A percentile compares a stretch with the other conserved stretches of the same genome.
Conservation (phyloP, 257 asterid species). For the Solanum pinnatisectum region DNA sequence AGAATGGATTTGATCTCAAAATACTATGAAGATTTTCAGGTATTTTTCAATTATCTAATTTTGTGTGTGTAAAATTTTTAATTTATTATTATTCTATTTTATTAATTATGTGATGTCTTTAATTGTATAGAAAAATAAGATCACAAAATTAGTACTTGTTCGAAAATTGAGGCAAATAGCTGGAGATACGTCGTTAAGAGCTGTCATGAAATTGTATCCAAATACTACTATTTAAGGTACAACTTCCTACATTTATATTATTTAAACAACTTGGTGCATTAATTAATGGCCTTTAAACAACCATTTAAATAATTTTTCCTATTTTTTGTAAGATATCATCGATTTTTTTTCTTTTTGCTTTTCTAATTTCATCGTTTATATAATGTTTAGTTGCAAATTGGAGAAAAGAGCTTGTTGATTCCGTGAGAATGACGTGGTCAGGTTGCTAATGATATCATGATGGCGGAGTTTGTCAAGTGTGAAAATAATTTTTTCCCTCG, state of each 20-base stretch:
- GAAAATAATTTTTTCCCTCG: background rate
- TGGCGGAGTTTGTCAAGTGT: background rate
- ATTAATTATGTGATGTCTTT: background rate
- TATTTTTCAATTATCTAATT: background rate
- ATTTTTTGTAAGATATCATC: background rate
- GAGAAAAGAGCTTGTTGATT: background rate
- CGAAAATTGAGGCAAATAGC: slow-evolving; percentile 19
- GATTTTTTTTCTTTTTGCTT: background rate
- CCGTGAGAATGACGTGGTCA: background rate
- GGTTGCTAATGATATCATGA: background rate
- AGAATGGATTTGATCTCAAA: slow-evolving; percentile 14
- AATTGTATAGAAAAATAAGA: slow-evolving; percentile 17
- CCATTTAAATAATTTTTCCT: background rate
- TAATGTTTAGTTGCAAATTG: background rate
- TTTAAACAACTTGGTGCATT: background rate
- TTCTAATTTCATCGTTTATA: background rate
- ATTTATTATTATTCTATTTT: background rate
- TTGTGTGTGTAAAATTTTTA: background rate
- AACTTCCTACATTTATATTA: background rate
- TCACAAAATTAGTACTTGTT: slow-evolving; percentile 11
- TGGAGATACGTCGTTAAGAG: slow-evolving; percentile 24
- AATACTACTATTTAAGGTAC: background rate
- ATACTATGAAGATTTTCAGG: slow-evolving; percentile 20
- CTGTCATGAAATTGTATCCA: slow-evolving; percentile 9
- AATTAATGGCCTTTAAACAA: background rate